Conservation (phyloP, 2,329 filamentous ascomycete genomes). For the Tolypocladium ovalisporum region DNA sequence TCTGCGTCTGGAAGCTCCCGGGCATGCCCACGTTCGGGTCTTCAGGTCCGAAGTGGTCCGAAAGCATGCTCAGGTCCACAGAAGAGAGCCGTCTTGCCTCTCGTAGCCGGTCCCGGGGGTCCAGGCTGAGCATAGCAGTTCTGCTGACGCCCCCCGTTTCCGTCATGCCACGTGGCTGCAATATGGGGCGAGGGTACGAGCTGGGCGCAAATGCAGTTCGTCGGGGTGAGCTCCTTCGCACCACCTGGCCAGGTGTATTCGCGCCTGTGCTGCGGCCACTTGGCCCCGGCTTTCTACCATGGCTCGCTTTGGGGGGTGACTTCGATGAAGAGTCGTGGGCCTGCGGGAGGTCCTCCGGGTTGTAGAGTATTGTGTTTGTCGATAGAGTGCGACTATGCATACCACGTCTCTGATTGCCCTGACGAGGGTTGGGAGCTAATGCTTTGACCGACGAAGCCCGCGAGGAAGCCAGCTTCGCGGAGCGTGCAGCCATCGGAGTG, state of each 20-base stretch:
- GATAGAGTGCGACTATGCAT: slow-evolving; percentile 66
- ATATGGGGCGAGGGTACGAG: slow-evolving; percentile 46
- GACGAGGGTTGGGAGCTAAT: slow-evolving; percentile 19
- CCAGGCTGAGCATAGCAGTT: slow-evolving; percentile 39
- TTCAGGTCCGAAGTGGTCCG: slow-evolving; percentile 52
- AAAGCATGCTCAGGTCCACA: slow-evolving; percentile 62
- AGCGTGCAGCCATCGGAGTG: slow-evolving; percentile 34
- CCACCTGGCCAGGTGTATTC: slow-evolving; percentile 20
- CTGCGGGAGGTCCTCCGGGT: slow-evolving; percentile 43
- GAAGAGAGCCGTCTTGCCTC: slow-evolving; percentile 42
- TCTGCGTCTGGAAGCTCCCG: slow-evolving; percentile 71
- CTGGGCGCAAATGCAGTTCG: slow-evolving; percentile 30
- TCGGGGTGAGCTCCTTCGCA: slow-evolving; percentile 35
- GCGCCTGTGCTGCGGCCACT: slow-evolving; percentile 18
- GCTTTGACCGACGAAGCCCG: slow-evolving; percentile 18
- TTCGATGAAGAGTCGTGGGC: slow-evolving; percentile 30
- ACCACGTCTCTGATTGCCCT: slow-evolving; percentile 23
- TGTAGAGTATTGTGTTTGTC: slow-evolving; percentile 75
- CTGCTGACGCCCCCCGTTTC: slow-evolving; percentile 24
- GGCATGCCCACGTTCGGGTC: slow-evolving; percentile 54
- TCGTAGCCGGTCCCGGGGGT: slow-evolving; percentile 29
- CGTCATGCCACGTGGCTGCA: slow-evolving; percentile 29
- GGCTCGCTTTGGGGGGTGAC: slow-evolving; percentile 24
- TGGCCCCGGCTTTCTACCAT: slow-evolving; percentile 25
- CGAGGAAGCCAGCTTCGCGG: slow-evolving; percentile 24